These are phyloP conservation scores for Diaporthe batatas DNA, from an alignment of 2,329 filamentous ascomycete species.

Conservation along the genomic window DNA sequence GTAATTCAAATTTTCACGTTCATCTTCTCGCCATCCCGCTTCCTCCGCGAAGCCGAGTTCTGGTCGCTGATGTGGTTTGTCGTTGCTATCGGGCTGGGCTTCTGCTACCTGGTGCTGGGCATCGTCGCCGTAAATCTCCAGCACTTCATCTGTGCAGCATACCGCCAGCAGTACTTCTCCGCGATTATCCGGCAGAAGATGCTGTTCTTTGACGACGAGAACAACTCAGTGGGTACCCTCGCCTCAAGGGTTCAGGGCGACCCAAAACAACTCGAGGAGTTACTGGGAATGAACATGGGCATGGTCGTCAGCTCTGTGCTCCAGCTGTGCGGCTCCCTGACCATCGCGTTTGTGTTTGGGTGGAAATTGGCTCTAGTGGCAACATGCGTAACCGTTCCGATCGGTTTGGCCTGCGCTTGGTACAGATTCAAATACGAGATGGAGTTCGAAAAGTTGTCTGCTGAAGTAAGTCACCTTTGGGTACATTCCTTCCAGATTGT, in stretches of 20 bases:
- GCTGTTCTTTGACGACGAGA: slow-evolving; percentile 71
- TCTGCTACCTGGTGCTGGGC: slow-evolving; percentile 60
- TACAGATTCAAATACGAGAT: slow-evolving; percentile 70
- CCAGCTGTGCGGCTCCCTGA: slow-evolving; percentile 73
- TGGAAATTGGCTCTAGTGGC: slow-evolving; percentile 83
- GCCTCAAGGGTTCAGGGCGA: slow-evolving; percentile 69
- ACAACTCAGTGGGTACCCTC: slow-evolving; percentile 71
- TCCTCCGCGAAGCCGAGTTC: slow-evolving; percentile 61
- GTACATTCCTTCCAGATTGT: too few species aligned
- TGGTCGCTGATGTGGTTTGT: slow-evolving; percentile 75
- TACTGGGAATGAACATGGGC: slow-evolving; percentile 74
- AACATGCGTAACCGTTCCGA: slow-evolving; percentile 70
- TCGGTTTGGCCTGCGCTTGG: slow-evolving; percentile 62
- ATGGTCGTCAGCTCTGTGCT: slow-evolving; percentile 74
- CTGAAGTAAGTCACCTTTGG: slow-evolving; percentile 54
- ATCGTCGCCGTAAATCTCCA: slow-evolving; percentile 61
- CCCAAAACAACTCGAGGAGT: slow-evolving; percentile 71
- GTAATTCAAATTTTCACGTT: slow-evolving; percentile 65
- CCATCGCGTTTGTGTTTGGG: slow-evolving; percentile 78
- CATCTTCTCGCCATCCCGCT: slow-evolving; percentile 49
- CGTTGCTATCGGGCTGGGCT: slow-evolving; percentile 32
- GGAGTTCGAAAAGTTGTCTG: slow-evolving; percentile 78
- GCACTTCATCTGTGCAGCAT: slow-evolving; percentile 62
- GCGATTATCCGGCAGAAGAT: slow-evolving; percentile 71
- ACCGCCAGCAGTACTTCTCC: slow-evolving; percentile 72